Conservation (phyloP, 192 early-diverging fungal genomes). For the Jimgerdemannia lactiflua region DNA sequence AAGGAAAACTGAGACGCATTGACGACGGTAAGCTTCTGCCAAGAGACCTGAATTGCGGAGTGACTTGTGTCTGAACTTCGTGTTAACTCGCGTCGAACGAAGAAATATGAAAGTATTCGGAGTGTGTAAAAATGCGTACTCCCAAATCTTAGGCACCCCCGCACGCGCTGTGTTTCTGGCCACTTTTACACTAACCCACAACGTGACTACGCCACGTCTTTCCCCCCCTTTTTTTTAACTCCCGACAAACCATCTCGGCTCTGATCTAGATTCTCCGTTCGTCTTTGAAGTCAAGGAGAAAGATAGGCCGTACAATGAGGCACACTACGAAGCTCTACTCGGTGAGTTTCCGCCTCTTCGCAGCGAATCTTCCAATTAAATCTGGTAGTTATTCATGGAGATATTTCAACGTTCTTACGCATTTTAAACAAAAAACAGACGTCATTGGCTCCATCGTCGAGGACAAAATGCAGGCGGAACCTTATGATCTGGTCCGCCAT, state of each 20-base stretch:
- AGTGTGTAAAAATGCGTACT: no score
- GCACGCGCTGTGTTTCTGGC: no score
- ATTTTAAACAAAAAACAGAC: not conserved
- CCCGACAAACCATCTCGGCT: not conserved
- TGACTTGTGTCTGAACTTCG: not conserved
- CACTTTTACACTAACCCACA: not conserved
- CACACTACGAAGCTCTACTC: slow-evolving; percentile 25
- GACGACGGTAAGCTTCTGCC: slow-evolving; percentile 6
- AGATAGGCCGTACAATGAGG: slow-evolving; percentile 29
- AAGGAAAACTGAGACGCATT: slow-evolving; percentile 24
- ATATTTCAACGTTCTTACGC: not conserved
- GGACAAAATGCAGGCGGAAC: not conserved
- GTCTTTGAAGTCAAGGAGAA: slow-evolving; percentile 17
- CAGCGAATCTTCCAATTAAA: not conserved
- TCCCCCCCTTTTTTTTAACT: not conserved
- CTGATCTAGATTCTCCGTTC: slow-evolving; percentile 17
- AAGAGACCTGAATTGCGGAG: not conserved
- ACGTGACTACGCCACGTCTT: not conserved
- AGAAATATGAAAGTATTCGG: not conserved
- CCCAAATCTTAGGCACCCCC: no score
- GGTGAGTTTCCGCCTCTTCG: slow-evolving; percentile 19
- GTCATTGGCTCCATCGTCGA: not conserved
- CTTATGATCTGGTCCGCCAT: not conserved
- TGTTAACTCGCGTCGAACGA: not conserved
- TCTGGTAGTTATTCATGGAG: not conserved